phyloP scores from a whole-genome alignment of 192 early-diverging fungal species.

The Dissophora ornata region DNA sequence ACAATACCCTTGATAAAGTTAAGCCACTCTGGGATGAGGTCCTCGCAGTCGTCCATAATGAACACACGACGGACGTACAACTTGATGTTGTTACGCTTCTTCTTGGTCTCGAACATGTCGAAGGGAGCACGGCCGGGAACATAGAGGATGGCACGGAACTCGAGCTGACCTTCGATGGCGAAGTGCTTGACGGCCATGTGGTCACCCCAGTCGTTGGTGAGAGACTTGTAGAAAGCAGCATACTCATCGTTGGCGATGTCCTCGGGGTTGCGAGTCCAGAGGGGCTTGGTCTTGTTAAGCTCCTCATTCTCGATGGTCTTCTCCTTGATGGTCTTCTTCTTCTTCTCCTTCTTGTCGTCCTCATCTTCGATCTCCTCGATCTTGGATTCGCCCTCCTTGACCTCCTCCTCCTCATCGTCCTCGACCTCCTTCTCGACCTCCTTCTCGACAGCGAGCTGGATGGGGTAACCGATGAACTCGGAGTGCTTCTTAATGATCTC shows the following conservation, averaged over 20 bases:
- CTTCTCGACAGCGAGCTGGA: constrained; percentile 96
- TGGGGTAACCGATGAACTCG: constrained; percentile 99
- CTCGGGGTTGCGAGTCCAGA: constrained; percentile 99
- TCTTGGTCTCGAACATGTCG: constrained; percentile 98
- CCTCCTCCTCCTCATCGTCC: constrained; percentile 87
- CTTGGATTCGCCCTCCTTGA: constrained; percentile 77
- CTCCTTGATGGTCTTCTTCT: constrained; percentile 89
- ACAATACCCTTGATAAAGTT: constrained; percentile 99
- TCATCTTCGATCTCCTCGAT: constrained; percentile 87
- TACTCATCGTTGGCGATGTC: constrained; percentile 97
- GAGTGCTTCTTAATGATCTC: constrained; percentile 99
- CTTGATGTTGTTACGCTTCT: constrained; percentile 99
- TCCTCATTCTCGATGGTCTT: constrained; percentile 88
- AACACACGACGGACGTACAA: constrained; percentile 99
- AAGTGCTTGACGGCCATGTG: constrained; percentile 98
- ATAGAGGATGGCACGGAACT: constrained; percentile 99
- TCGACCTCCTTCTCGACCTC: constrained; percentile 99
- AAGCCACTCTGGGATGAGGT: constrained; percentile 99
- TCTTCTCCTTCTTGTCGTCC: constrained; percentile 77
- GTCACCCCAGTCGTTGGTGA: constrained; percentile 99
- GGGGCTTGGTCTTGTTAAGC: constrained; percentile 98
- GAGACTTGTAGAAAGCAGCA: constrained; percentile 97
- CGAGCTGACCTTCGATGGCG: constrained; percentile 98
- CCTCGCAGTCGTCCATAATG: constrained; percentile 99
- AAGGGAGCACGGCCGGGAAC: constrained; percentile 97